phyloP scores from a whole-genome alignment of 2,329 filamentous ascomycete genomes.

The Fusarium sterilihyphosum region DNA sequence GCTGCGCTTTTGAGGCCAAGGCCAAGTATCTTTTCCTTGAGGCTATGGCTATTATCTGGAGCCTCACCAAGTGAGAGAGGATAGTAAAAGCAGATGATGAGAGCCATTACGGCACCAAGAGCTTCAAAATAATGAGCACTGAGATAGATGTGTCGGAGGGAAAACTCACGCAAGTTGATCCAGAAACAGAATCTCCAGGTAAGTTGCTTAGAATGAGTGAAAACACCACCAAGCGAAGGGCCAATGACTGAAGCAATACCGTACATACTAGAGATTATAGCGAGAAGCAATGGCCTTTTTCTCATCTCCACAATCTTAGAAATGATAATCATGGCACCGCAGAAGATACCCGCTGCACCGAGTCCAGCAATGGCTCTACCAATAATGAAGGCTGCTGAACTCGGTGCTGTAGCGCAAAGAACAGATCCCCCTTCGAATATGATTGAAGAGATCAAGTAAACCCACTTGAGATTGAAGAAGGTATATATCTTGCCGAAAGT shows the following conservation, averaged over 20 bases:
- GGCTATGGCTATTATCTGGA: background rate
- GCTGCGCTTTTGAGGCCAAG: slow-evolving; percentile 28
- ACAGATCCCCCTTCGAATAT: slow-evolving; percentile 42
- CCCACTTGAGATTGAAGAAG: slow-evolving; percentile 47
- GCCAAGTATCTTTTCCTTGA: slow-evolving; percentile 9
- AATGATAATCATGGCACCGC: slow-evolving; percentile 26
- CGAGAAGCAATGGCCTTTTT: slow-evolving; percentile 23
- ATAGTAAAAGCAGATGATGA: slow-evolving; percentile 20
- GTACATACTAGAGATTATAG: slow-evolving; percentile 36
- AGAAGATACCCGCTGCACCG: slow-evolving; percentile 39
- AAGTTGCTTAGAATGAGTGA: slow-evolving; percentile 29
- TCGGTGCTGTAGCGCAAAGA: slow-evolving; percentile 44
- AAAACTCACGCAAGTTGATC: slow-evolving; percentile 34
- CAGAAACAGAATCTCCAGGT: slow-evolving; percentile 41
- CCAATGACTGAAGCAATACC: slow-evolving; percentile 33
- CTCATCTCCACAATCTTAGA: slow-evolving; percentile 24
- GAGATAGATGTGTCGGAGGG: too few relatives aligned
- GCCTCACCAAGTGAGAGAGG: slow-evolving; percentile 15
- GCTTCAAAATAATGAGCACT: too few relatives aligned
- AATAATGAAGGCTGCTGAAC: slow-evolving; percentile 49
- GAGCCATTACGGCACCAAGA: slow-evolving; percentile 15
- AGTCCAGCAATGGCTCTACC: slow-evolving; percentile 52
- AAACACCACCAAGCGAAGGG: slow-evolving; percentile 30
- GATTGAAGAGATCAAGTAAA: slow-evolving; percentile 37
- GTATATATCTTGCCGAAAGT: slow-evolving; percentile 48